These are phyloP conservation scores for Penicillium glabrum DNA, from an alignment of 2,329 filamentous ascomycete genomes.

Conservation along the genomic window DNA sequence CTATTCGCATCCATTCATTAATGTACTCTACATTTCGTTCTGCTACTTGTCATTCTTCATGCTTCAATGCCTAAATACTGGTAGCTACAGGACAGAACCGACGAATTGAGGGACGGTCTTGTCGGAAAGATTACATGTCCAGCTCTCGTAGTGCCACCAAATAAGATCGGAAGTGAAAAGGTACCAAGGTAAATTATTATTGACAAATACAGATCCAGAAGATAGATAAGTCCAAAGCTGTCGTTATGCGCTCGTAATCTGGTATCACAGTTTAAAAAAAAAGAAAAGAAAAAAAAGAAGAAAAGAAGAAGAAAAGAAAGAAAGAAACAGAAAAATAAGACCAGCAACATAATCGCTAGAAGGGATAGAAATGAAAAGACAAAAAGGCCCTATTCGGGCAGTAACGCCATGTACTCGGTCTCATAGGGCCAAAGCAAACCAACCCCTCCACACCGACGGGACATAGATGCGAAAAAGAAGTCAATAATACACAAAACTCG, in stretches of 20 bases:
- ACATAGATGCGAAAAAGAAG: neutral
- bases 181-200: conserved; percentile 11
- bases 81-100: no score
- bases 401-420: neutral
- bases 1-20: no score
- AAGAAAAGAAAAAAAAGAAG: conserved; percentile 7
- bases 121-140: no score
- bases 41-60: no score
- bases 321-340: neutral
- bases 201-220: conserved; percentile 33
- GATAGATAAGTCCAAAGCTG: conserved; percentile 18
- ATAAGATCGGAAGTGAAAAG: neutral
- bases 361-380: neutral
- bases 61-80: no score
- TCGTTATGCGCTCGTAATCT: conserved; percentile 31
- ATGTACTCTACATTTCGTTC: no score
- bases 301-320: conserved; percentile 8
- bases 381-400: neutral
- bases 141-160: no score
- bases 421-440: neutral
- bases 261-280: conserved; percentile 27
- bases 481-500: conserved; percentile 11
- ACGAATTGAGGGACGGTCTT: no score
- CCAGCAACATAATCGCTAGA: neutral
- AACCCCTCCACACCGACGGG: neutral